These are phyloP conservation scores for Gilbertella persicaria DNA, from an alignment of 371 early-diverging fungal genomes.

Conservation along the genomic window DNA sequence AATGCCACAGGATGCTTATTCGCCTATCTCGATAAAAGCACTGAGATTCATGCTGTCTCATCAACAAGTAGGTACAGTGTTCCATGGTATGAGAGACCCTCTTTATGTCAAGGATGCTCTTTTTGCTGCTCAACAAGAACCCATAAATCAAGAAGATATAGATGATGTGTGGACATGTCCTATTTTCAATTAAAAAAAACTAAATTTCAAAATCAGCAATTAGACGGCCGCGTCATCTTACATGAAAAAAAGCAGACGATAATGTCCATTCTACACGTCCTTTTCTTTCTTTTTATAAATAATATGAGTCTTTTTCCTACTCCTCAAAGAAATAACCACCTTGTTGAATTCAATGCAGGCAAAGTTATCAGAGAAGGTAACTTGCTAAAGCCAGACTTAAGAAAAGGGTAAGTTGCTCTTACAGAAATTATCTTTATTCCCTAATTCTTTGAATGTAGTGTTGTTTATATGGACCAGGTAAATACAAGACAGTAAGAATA, in stretches of 20 bases:
- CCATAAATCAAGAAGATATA: constrained; percentile 24
- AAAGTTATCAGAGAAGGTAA: constrained; percentile 70
- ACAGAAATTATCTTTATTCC: neutral
- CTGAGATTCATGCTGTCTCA: constrained; percentile 53
- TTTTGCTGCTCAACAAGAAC: constrained; percentile 27
- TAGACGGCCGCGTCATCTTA: neutral
- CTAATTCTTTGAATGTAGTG: constrained; percentile 7
- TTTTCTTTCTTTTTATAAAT: neutral
- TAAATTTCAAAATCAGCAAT: neutral
- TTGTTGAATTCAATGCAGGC: constrained; percentile 78
- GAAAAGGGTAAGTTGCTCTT: constrained; percentile 62
- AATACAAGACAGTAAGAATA: neutral
- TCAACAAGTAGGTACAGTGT: constrained; percentile 62
- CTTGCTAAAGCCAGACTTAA: constrained; percentile 67
- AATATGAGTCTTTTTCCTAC: constrained; percentile 25
- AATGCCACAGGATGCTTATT: constrained; percentile 35
- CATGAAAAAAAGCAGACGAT: neutral
- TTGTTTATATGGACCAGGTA: constrained; percentile 55
- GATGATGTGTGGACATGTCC: constrained; percentile 41
- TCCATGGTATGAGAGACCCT: constrained; percentile 71
- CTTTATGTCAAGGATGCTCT: constrained; percentile 66
- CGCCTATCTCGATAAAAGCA: constrained; percentile 58
- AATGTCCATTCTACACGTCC: neutral
- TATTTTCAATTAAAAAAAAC: constrained; percentile 15
- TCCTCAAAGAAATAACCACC: constrained; percentile 23